Evolutionary conservation across 73 alveolate species (phyloP).

Genomic region (Blepharisma japonicum): DNA sequence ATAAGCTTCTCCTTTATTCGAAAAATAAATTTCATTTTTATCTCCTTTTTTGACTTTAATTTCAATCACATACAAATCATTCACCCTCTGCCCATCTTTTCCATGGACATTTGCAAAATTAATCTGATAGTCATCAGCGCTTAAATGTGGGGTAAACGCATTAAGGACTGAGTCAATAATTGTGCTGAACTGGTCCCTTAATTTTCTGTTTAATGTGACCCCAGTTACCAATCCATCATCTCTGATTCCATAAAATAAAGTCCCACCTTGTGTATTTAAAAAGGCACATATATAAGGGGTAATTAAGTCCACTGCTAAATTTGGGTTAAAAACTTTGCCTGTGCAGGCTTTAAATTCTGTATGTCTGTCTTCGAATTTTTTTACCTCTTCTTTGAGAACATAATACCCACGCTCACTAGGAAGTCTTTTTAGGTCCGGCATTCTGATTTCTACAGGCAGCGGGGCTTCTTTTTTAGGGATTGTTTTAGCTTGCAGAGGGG

Average conservation of each 20-base stretch:
- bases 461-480: not conserved
- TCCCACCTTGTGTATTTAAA: slow-evolving; percentile 45
- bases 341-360: slow-evolving; percentile 36
- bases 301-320: slow-evolving; percentile 30
- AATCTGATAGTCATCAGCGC: slow-evolving; percentile 35
- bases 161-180: slow-evolving; percentile 18
- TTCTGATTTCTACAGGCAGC: not conserved
- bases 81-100: slow-evolving; percentile 4
- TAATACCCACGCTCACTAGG: slow-evolving; percentile 26
- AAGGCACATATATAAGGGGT: slow-evolving; percentile 36
- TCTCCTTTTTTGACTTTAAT: slow-evolving; percentile 28
- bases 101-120: slow-evolving; percentile 30
- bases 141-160: slow-evolving; percentile 38
- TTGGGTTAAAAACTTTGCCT: not conserved
- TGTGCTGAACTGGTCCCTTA: slow-evolving; percentile 29
- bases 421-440: not conserved
- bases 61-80: slow-evolving; percentile 42
- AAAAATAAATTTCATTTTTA: slow-evolving; percentile 33
- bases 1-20: slow-evolving; percentile 38
- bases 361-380: slow-evolving; percentile 37
- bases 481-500: slow-evolving; percentile 2
- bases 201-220: slow-evolving; percentile 31
- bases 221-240: slow-evolving; percentile 41
- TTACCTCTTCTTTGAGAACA: slow-evolving; percentile 32
- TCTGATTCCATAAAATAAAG: slow-evolving; percentile 36